Evolutionary conservation across 139 green algal species (phyloP).

Genomic region (Picochlorum costavermella): DNA sequence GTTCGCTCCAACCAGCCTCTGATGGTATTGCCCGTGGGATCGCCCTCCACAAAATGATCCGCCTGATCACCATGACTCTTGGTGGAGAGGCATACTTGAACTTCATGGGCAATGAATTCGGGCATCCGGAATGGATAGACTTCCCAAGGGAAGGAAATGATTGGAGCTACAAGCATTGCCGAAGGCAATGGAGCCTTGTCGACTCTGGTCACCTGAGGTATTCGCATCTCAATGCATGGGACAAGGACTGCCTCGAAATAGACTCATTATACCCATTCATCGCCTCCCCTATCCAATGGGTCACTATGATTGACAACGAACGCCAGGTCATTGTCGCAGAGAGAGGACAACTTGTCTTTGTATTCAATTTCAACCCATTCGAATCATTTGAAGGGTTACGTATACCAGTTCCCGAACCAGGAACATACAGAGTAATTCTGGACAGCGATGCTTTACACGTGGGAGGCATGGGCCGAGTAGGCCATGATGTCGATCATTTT

Average conservation of each 20-base stretch:
- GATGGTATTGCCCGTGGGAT: conserved; percentile 55
- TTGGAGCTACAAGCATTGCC: conserved; percentile 81
- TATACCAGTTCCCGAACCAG: conserved; percentile 51
- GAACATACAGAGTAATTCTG: conserved; percentile 80
- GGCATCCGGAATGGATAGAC: conserved; percentile 96
- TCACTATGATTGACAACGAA: conserved; percentile 62
- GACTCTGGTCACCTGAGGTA: conserved; percentile 80
- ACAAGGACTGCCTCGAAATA: conserved; percentile 62
- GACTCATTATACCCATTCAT: conserved; percentile 61
- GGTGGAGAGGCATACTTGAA: conserved; percentile 76
- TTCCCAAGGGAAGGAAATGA: conserved; percentile 88
- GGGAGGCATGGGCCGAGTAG: conserved; percentile 70
- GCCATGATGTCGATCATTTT: conserved; percentile 68
- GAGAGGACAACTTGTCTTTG: conserved; percentile 84
- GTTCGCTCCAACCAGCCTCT: conserved; percentile 29
- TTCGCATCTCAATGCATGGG: conserved; percentile 46
- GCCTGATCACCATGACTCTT: conserved; percentile 30
- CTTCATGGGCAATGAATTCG: conserved; percentile 97
- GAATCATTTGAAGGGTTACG: conserved; percentile 54
- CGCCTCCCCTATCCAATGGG: conserved; percentile 50
- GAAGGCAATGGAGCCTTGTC: conserved; percentile 67
- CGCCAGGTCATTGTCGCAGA: conserved; percentile 87
- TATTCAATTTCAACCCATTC: conserved; percentile 90
- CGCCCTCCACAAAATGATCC: conserved; percentile 79
- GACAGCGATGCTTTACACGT: conserved; percentile 77